Evolutionary conservation across 441 rosid genomes (phyloP).

Genomic region (Aleurites moluccanus): DNA sequence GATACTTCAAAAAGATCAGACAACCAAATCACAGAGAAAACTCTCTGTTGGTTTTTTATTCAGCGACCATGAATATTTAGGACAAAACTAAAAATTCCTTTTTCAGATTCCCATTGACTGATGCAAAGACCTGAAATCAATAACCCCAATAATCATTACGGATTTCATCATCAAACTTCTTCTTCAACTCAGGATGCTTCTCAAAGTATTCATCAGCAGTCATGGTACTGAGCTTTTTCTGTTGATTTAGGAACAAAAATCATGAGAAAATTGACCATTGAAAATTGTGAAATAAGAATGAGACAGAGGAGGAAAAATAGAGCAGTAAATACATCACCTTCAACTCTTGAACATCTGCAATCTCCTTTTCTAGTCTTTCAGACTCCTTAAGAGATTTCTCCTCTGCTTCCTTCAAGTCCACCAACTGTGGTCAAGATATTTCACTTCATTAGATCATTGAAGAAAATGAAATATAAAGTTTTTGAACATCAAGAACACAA

Average conservation of each 20-base stretch:
- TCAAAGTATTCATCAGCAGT: constrained; percentile 96
- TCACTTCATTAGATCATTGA: not conserved
- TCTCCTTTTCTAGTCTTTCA: constrained; percentile 79
- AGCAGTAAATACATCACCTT: constrained; percentile 45
- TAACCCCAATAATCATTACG: constrained; percentile 38
- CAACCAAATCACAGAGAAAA: constrained; percentile 9
- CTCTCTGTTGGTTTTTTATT: not conserved
- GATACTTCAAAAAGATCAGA: not conserved
- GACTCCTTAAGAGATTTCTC: constrained; percentile 76
- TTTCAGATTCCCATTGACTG: not conserved
- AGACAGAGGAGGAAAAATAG: not conserved
- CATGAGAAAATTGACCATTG: not conserved
- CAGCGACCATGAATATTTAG: constrained; percentile 4
- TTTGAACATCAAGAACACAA: not conserved
- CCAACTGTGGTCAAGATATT: constrained; percentile 42
- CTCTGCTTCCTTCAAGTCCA: constrained; percentile 91
- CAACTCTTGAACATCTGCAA: constrained; percentile 73
- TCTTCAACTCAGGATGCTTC: constrained; percentile 91
- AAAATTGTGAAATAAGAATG: not conserved
- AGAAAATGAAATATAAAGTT: not conserved
- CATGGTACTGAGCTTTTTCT: constrained; percentile 96
- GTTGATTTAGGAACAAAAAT: constrained; percentile 20
- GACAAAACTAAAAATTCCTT: not conserved
- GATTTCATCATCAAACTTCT: constrained; percentile 97
- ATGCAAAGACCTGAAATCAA: constrained; percentile 17